phyloP scores from a whole-genome alignment of 176 grass and related monocot genomes.

The Lolium rigidum region DNA sequence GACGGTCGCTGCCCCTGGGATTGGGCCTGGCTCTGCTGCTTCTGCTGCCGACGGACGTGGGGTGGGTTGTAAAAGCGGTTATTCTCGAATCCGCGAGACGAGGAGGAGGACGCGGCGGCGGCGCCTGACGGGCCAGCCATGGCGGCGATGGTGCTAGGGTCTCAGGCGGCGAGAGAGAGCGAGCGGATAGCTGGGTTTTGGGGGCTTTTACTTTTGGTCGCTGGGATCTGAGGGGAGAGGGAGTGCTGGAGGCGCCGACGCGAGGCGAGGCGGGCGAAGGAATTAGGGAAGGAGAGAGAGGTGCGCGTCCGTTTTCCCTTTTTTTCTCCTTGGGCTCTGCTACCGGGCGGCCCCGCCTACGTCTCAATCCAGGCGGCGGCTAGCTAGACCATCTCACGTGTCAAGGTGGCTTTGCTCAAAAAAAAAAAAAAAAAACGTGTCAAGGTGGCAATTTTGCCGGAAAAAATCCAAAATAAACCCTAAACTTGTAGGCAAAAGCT shows the following conservation, averaged over 20 bases:
- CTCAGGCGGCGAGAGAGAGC: not conserved
- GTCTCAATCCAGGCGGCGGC: too few relatives aligned
- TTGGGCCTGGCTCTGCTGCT: conserved; percentile 44
- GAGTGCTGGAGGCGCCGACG: conserved; percentile 25
- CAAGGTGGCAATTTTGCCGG: too few relatives aligned
- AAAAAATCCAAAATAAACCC: too few relatives aligned
- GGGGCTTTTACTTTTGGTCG: conserved; percentile 23
- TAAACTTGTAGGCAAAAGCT: too few relatives aligned
- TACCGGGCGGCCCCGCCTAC: too few relatives aligned
- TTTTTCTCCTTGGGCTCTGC: not conserved
- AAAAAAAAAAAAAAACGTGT: too few relatives aligned
- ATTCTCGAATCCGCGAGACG: conserved; percentile 38
- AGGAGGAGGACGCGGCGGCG: conserved; percentile 41
- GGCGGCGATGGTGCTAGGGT: conserved; percentile 24
- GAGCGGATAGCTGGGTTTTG: conserved; percentile 39
- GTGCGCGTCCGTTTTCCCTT: conserved; percentile 2
- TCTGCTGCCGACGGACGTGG: conserved; percentile 64
- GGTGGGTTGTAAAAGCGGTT: conserved; percentile 84
- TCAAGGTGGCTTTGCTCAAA: too few relatives aligned
- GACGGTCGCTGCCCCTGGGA: conserved; percentile 18
- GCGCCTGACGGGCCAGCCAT: conserved; percentile 50
- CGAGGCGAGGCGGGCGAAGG: conserved; percentile 29
- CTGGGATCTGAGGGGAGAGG: conserved; percentile 45
- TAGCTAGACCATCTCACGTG: too few relatives aligned
- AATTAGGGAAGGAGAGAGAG: not conserved